These are phyloP conservation scores for Omphalotus olearius DNA, from an alignment of 1,284 basidiomycete species.

Conservation along the genomic window DNA sequence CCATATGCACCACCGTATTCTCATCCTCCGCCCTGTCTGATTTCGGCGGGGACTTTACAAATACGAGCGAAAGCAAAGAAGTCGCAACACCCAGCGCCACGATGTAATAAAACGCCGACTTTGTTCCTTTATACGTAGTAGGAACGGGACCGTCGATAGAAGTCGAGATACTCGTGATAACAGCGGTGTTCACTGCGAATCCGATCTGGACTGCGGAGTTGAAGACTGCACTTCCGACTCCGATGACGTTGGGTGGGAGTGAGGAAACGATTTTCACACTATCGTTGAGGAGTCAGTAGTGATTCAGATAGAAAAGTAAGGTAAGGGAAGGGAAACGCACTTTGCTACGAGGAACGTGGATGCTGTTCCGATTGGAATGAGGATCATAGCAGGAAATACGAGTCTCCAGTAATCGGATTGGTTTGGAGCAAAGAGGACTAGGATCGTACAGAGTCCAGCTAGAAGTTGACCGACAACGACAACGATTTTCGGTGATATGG, in stretches of 20 bases:
- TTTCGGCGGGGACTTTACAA: too few relatives aligned
- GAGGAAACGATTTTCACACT: constrained; percentile 51
- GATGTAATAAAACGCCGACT: too few relatives aligned
- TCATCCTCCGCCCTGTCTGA: too few relatives aligned
- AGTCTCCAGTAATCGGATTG: constrained; percentile 4
- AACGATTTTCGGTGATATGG: neutral
- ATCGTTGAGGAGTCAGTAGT: neutral
- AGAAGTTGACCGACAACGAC: constrained; percentile 4
- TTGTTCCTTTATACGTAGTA: too few relatives aligned
- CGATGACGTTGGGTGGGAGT: constrained; percentile 42
- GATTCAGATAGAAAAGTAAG: neutral
- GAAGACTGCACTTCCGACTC: constrained; percentile 53
- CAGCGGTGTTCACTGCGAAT: constrained; percentile 43
- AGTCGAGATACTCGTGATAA: constrained; percentile 40
- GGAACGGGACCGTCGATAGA: constrained; percentile 28
- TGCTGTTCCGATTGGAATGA: constrained; percentile 7
- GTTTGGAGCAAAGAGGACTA: constrained; percentile 8
- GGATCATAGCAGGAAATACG: constrained; percentile 7
- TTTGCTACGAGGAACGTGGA: constrained; percentile 2
- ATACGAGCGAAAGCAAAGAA: too few relatives aligned
- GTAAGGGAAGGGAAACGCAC: neutral
- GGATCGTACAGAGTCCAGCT: neutral
- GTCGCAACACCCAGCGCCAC: too few relatives aligned
- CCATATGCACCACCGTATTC: too few relatives aligned
- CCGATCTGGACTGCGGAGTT: constrained; percentile 51